Conservation (phyloP, 306 rosid species). For the Comarum palustre region DNA sequence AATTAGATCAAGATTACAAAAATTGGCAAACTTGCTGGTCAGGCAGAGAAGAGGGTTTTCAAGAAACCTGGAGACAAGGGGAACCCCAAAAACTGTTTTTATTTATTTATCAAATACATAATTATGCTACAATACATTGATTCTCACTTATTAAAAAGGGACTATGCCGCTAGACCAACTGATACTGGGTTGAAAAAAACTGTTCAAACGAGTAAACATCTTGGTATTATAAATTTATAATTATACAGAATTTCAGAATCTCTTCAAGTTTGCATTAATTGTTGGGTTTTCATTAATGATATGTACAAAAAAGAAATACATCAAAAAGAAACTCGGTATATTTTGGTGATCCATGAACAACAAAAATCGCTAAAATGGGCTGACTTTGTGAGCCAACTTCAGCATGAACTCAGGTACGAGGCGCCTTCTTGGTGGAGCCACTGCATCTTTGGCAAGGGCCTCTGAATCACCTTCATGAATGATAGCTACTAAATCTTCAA, state of each 20-base stretch:
- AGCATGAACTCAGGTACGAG: constrained; percentile 88
- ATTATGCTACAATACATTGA: too few species aligned
- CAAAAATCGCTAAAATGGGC: constrained; percentile 62
- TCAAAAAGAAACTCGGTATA: not conserved
- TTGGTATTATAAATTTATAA: too few species aligned
- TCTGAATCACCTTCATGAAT: constrained; percentile 65
- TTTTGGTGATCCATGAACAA: not conserved
- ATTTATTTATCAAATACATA: too few species aligned
- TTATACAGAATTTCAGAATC: not conserved
- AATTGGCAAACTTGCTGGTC: not conserved
- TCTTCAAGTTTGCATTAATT: too few species aligned
- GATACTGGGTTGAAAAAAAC: too few species aligned
- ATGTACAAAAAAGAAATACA: constrained; percentile 14
- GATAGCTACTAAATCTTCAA: constrained; percentile 65
- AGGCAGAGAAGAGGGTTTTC: not conserved
- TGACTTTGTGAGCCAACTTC: constrained; percentile 68
- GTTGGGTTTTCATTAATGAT: constrained; percentile 2
- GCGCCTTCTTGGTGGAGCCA: constrained; percentile 75
- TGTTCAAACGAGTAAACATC: not conserved
- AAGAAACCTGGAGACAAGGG: not conserved
- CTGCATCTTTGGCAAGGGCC: constrained; percentile 60
- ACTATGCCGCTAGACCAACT: too few species aligned
- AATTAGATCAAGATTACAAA: not conserved
- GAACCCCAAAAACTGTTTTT: too few species aligned
- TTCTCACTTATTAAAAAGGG: too few species aligned